Percentiles rank a stretch among this genome's conserved stretches.
Conservation (phyloP, 2,329 filamentous ascomycete species). For the Trichoderma semiorbis region DNA sequence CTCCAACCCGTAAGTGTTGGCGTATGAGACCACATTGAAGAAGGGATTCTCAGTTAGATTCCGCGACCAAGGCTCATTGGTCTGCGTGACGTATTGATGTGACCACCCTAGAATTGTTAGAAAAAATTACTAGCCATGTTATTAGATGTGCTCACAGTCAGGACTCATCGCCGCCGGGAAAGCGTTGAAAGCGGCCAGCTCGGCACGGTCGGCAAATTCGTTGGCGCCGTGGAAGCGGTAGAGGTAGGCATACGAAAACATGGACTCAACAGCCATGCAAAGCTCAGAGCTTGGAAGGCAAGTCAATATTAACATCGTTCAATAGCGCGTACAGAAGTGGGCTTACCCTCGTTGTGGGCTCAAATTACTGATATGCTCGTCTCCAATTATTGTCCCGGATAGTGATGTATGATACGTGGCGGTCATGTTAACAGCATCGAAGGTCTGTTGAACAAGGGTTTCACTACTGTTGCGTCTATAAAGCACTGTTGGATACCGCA, state of each 20-base stretch:
- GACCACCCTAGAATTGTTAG: background rate
- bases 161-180: background rate
- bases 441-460: background rate
- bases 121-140: too few species aligned
- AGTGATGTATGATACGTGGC: background rate
- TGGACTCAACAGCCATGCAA: background rate
- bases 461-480: background rate
- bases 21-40: background rate
- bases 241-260: background rate
- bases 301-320: background rate
- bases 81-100: background rate
- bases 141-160: background rate
- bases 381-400: background rate
- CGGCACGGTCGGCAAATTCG: background rate
- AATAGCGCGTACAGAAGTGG: background rate
- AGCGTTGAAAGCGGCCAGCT: background rate
- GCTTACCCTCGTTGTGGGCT: background rate
- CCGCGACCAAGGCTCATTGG: background rate
- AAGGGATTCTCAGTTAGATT: background rate
- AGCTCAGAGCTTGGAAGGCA: background rate
- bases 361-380: background rate
- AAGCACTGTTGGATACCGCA: background rate
- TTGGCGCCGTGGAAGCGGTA: background rate
- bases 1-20: background rate
- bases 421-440: background rate